Conservation (phyloP, 768 basidiomycete genomes). For the Leucosporidium creatinivorum region DNA sequence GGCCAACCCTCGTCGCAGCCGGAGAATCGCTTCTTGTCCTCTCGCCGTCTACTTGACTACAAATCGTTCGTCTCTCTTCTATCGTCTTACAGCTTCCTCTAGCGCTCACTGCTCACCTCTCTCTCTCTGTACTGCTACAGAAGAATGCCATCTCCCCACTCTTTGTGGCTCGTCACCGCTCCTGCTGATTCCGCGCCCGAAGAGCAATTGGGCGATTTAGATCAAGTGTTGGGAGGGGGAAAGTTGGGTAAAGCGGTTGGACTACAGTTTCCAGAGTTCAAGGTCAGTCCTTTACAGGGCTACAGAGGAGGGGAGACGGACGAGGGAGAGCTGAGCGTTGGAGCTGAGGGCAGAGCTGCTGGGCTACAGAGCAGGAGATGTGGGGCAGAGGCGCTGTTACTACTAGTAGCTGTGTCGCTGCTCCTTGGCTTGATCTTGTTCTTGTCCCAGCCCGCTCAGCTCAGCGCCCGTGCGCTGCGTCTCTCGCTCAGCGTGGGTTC, state of each 20-base stretch:
- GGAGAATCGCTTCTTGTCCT: no score
- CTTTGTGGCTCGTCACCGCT: conserved; percentile 31
- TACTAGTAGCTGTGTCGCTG: no score
- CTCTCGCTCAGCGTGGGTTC: not conserved
- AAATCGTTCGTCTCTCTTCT: not conserved
- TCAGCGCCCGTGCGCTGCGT: not conserved
- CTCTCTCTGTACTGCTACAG: no score
- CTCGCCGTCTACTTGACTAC: not conserved
- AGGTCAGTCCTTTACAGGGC: conserved; percentile 7
- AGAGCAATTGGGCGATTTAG: conserved; percentile 33
- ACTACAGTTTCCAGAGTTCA: conserved; percentile 28
- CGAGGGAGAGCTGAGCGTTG: not conserved
- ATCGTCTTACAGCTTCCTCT: not conserved
- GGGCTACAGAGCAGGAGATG: not conserved
- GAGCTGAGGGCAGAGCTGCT: not conserved
- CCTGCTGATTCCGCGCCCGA: conserved; percentile 19
- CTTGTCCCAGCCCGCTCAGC: not conserved
- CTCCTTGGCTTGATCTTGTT: not conserved
- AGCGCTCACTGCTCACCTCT: not conserved
- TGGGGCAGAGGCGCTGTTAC: not conserved
- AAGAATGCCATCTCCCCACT: conserved; percentile 9
- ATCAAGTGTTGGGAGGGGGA: conserved; percentile 9
- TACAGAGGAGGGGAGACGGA: not conserved
- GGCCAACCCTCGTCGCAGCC: not conserved
- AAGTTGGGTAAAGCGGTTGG: conserved; percentile 16